These are phyloP conservation scores for Pyrus pyrifolia DNA, from an alignment of 306 rosid species.

Conservation along the genomic window DNA sequence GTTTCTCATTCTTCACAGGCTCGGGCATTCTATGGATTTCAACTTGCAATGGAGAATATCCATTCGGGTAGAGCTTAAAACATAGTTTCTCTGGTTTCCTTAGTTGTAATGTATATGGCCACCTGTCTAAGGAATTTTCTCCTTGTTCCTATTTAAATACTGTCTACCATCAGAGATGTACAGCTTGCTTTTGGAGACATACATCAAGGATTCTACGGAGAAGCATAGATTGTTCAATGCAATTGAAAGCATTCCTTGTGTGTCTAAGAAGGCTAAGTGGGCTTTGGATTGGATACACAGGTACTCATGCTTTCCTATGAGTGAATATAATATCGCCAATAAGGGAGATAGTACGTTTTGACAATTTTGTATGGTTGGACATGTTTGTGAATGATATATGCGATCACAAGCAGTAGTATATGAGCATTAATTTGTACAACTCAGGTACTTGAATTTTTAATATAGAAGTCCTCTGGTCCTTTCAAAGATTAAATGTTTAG, in stretches of 20 bases:
- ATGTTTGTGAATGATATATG: background rate
- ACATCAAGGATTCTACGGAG: slow-evolving; percentile 77
- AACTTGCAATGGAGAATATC: slow-evolving; percentile 89
- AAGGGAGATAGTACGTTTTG: background rate
- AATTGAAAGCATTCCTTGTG: slow-evolving; percentile 71
- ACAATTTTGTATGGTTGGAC: background rate
- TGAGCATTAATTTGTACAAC: background rate
- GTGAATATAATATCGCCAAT: background rate
- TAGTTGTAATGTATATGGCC: slow-evolving; percentile 5
- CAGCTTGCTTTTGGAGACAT: slow-evolving; percentile 88
- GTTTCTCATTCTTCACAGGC: slow-evolving; percentile 41
- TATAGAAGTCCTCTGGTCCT: background rate
- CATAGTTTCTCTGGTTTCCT: slow-evolving; percentile 3
- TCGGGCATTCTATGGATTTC: slow-evolving; percentile 91
- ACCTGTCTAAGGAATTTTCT: slow-evolving; percentile 17
- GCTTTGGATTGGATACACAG: slow-evolving; percentile 80
- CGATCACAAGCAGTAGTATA: background rate
- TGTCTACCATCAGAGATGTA: slow-evolving; percentile 65
- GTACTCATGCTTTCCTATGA: slow-evolving; percentile 22
- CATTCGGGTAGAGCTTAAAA: slow-evolving; percentile 64
- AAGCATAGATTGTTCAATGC: slow-evolving; percentile 79
- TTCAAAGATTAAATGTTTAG: background rate
- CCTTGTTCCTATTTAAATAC: slow-evolving; percentile 12
- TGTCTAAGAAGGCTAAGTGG: slow-evolving; percentile 84
- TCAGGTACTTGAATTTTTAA: background rate